phyloP scores from a whole-genome alignment of 805 yeast genomes.

The Peterozyma xylosa region DNA sequence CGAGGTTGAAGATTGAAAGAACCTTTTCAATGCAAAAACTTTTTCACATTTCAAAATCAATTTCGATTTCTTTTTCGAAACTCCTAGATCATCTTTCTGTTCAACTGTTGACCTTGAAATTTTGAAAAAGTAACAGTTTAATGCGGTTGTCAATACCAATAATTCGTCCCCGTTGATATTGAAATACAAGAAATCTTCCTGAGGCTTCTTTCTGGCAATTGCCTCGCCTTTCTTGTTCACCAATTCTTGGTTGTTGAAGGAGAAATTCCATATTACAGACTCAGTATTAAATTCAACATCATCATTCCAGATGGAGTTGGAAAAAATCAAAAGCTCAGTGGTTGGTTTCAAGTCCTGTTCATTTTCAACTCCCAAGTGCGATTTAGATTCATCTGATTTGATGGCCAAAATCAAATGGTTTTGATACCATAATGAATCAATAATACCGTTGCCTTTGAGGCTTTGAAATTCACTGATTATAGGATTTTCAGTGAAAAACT shows the following conservation, averaged over 20 bases:
- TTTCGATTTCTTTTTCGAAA: not conserved
- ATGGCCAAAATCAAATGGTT: slow-evolving; percentile 22
- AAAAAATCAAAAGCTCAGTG: slow-evolving; percentile 22
- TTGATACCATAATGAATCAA: slow-evolving; percentile 22
- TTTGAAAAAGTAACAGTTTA: slow-evolving; percentile 21
- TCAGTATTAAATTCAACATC: slow-evolving; percentile 18
- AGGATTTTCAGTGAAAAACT: slow-evolving; percentile 17
- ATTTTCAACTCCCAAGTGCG: slow-evolving; percentile 19
- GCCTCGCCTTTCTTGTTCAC: slow-evolving; percentile 12
- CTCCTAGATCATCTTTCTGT: not conserved
- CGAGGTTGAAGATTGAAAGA: slow-evolving; percentile 1
- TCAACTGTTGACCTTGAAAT: not conserved
- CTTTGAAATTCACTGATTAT: not conserved
- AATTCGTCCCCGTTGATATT: slow-evolving; percentile 21
- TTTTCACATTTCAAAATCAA: slow-evolving; percentile 6
- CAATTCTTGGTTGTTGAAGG: slow-evolving; percentile 17
- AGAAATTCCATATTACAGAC: slow-evolving; percentile 25
- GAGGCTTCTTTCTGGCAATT: slow-evolving; percentile 1
- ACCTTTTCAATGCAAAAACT: slow-evolving; percentile 8
- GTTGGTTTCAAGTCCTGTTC: slow-evolving; percentile 12
- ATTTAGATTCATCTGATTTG: slow-evolving; percentile 11
- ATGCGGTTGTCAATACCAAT: slow-evolving; percentile 20
- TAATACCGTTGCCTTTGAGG: slow-evolving; percentile 1
- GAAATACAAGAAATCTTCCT: slow-evolving; percentile 16
- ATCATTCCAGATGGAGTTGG: slow-evolving; percentile 16